phyloP scores from a whole-genome alignment of 2,329 filamentous ascomycete genomes.

The Talaromyces sp. region DNA sequence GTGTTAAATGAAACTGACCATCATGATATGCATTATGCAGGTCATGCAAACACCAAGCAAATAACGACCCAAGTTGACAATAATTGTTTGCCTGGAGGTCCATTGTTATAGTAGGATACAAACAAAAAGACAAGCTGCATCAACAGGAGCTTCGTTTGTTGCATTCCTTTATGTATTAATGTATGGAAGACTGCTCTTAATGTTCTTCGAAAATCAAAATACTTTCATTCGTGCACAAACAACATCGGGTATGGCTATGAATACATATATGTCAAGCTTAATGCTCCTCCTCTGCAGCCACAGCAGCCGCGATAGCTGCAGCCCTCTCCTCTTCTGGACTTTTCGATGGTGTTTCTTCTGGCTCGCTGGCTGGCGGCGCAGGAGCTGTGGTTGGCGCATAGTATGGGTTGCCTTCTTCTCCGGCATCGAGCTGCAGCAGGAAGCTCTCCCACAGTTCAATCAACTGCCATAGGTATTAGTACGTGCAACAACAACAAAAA shows the following conservation, averaged over 20 bases:
- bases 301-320: slow-evolving; percentile 9
- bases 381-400: slow-evolving; percentile 27
- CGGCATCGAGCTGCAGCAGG: slow-evolving; percentile 88
- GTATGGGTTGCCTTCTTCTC: slow-evolving; percentile 66
- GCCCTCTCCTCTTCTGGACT: slow-evolving; percentile 8
- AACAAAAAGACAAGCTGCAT: not conserved
- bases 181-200: too few species aligned
- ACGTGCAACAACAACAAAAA: not conserved
- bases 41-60: too few species aligned
- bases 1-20: not conserved
- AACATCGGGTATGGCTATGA: not conserved
- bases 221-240: not conserved
- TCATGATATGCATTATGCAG: too few species aligned
- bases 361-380: not conserved
- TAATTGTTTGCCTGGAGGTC: not conserved
- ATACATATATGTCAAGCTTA: slow-evolving; percentile 1
- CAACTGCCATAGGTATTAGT: slow-evolving; percentile 52
- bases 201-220: not conserved
- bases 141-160: not conserved
- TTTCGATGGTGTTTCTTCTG: not conserved
- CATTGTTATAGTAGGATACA: not conserved
- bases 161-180: not conserved
- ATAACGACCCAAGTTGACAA: too few species aligned
- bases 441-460: slow-evolving; percentile 98
- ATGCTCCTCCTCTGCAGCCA: slow-evolving; percentile 10